These are phyloP conservation scores for Sugiyamaella sp. DNA, from an alignment of 1,139 yeast species.

Conservation along the genomic window DNA sequence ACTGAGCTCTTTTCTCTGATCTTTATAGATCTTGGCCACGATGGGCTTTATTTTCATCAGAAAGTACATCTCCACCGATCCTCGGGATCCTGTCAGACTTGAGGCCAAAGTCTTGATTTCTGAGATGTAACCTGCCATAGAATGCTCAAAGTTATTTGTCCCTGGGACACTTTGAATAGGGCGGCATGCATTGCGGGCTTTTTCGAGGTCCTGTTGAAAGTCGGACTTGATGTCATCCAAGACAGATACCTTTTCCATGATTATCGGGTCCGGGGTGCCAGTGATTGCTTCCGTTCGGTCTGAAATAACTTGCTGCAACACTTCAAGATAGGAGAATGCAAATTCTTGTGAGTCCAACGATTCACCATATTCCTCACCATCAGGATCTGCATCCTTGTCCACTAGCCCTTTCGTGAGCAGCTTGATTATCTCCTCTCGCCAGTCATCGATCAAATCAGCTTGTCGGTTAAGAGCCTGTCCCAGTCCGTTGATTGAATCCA, in stretches of 20 bases:
- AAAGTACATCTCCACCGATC: constrained; percentile 14
- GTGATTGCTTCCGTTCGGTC: constrained; percentile 58
- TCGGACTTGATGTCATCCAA: constrained; percentile 18
- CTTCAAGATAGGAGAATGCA: constrained; percentile 64
- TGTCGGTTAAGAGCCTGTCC: constrained; percentile 56
- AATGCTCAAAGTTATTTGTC: constrained; percentile 17
- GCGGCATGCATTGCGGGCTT: constrained; percentile 19
- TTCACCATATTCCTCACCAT: constrained; percentile 77
- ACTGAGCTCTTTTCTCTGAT: constrained; percentile 48
- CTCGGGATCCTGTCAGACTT: constrained; percentile 15
- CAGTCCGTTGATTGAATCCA: constrained; percentile 33
- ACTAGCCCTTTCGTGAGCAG: constrained; percentile 53
- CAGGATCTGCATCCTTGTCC: constrained; percentile 51
- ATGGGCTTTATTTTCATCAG: constrained; percentile 14
- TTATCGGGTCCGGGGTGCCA: constrained; percentile 38
- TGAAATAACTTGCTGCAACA: constrained; percentile 55
- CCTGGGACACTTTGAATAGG: constrained; percentile 24
- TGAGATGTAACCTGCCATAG: constrained; percentile 21
- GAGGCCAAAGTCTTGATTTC: constrained; percentile 1
- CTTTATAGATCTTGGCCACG: constrained; percentile 42
- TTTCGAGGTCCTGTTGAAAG: constrained; percentile 27
- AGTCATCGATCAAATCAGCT: constrained; percentile 55
- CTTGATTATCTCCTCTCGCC: constrained; percentile 53
- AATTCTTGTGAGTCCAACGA: constrained; percentile 75
- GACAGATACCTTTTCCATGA: constrained; percentile 20